Evolutionary conservation across 2,329 filamentous ascomycete species (phyloP).

Genomic region (Curvularia hawaiiensis): DNA sequence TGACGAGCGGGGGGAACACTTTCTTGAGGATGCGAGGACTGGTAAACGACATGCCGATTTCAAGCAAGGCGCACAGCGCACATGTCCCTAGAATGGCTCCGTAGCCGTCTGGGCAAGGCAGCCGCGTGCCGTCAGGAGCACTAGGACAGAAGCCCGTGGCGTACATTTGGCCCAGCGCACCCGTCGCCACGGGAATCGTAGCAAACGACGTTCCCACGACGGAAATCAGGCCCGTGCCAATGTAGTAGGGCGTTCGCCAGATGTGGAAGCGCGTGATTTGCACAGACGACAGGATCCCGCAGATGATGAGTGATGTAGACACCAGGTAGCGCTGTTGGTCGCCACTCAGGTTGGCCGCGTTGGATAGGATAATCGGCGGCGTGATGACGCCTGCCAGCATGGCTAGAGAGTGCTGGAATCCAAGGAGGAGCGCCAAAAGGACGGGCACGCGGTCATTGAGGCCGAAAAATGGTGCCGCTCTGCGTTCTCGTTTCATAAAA

Average conservation of each 20-base stretch:
- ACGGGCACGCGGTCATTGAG: conserved; percentile 80
- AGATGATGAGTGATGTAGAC: conserved; percentile 78
- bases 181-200: conserved; percentile 74
- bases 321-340: conserved; percentile 76
- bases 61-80: conserved; percentile 59
- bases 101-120: conserved; percentile 78
- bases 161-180: conserved; percentile 79
- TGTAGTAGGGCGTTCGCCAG: conserved; percentile 67
- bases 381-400: conserved; percentile 75
- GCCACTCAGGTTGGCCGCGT: conserved; percentile 66
- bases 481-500: conserved; percentile 70
- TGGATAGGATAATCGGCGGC: conserved; percentile 74
- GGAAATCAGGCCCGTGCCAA: conserved; percentile 75
- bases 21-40: conserved; percentile 70
- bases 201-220: conserved; percentile 81
- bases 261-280: conserved; percentile 80
- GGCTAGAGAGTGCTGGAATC: conserved; percentile 78
- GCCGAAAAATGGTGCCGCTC: conserved; percentile 80
- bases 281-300: conserved; percentile 73
- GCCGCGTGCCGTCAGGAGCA: conserved; percentile 64
- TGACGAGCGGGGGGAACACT: conserved; percentile 79
- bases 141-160: conserved; percentile 69
- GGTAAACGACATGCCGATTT: conserved; percentile 76
- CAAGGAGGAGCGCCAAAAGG: conserved; percentile 72
- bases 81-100: conserved; percentile 74